These are phyloP conservation scores for Metschnikowia shivogae DNA, from an alignment of 805 yeast species.

Conservation along the genomic window DNA sequence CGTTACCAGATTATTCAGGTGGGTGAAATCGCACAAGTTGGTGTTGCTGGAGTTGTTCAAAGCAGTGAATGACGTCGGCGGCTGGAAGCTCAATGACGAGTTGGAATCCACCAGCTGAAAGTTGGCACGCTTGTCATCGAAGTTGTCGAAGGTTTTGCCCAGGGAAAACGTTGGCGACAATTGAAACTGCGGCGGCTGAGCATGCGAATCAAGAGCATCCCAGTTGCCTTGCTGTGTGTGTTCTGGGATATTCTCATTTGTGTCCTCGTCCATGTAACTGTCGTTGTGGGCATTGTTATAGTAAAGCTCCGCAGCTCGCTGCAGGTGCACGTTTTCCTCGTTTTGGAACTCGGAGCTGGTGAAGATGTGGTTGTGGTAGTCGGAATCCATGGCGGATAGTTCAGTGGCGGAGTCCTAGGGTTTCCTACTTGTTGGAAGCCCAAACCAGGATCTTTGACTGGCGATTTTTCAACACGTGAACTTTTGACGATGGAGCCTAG, in stretches of 20 bases:
- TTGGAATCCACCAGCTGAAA: conserved; percentile 37
- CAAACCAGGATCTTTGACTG: too few species aligned
- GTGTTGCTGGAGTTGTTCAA: conserved; percentile 38
- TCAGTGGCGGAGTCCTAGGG: neutral
- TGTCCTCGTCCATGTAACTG: conserved; percentile 41
- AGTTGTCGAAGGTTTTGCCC: conserved; percentile 15
- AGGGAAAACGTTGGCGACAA: conserved; percentile 23
- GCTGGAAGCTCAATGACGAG: conserved; percentile 29
- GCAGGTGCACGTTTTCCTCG: conserved; percentile 1
- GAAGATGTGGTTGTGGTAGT: conserved; percentile 6
- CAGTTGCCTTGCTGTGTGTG: conserved; percentile 7
- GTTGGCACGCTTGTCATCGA: conserved; percentile 19
- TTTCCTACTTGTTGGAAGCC: too few species aligned
- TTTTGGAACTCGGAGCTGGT: neutral
- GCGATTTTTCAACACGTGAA: too few species aligned
- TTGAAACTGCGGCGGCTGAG: conserved; percentile 17
- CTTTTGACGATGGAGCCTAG: too few species aligned
- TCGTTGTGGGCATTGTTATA: conserved; percentile 15
- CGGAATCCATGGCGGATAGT: conserved; percentile 2
- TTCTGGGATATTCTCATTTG: conserved; percentile 17
- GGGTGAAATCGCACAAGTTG: conserved; percentile 35
- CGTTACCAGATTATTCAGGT: conserved; percentile 16
- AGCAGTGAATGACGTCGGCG: conserved; percentile 40
- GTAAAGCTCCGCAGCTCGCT: neutral
- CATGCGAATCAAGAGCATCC: conserved; percentile 9